Evolutionary conservation across 2,329 filamentous ascomycete genomes (phyloP).

Genomic region (Daldinia sp.): DNA sequence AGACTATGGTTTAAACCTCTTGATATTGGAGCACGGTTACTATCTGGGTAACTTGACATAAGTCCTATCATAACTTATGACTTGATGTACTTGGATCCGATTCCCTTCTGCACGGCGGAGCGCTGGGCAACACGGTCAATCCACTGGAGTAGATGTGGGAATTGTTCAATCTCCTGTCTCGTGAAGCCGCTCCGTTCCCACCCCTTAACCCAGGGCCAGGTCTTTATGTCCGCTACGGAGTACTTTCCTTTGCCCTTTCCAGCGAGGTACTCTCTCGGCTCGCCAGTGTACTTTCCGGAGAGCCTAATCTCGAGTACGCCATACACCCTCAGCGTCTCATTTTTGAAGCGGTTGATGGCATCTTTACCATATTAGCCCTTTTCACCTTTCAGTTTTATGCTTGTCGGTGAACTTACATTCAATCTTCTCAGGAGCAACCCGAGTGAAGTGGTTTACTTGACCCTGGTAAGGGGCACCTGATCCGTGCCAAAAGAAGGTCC

Average conservation of each 20-base stretch:
- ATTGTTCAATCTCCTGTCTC: constrained; percentile 57
- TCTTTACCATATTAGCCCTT: constrained; percentile 33
- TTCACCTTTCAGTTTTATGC: not conserved
- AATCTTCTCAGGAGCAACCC: constrained; percentile 54
- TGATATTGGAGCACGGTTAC: not conserved
- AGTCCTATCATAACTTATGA: constrained; percentile 3
- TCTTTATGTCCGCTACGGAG: constrained; percentile 60
- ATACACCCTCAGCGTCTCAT: constrained; percentile 60
- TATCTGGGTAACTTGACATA: not conserved
- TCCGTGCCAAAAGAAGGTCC: constrained; percentile 52
- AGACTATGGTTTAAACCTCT: not conserved
- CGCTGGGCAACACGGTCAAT: constrained; percentile 59
- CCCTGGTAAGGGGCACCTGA: constrained; percentile 54
- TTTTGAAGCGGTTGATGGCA: constrained; percentile 60
- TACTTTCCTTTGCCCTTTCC: constrained; percentile 64
- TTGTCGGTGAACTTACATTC: constrained; percentile 42
- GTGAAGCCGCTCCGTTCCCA: constrained; percentile 55
- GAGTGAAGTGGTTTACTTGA: constrained; percentile 54
- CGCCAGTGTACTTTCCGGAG: constrained; percentile 59
- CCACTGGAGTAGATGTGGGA: constrained; percentile 62
- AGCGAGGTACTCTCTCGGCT: constrained; percentile 60
- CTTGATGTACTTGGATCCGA: constrained; percentile 31
- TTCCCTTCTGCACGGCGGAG: constrained; percentile 51
- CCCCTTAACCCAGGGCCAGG: constrained; percentile 59
- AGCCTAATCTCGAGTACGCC: constrained; percentile 52